Base-by-base conservation (phyloP, 2,329 filamentous ascomycete species). In the Cordyceps fumosorosea region DNA sequence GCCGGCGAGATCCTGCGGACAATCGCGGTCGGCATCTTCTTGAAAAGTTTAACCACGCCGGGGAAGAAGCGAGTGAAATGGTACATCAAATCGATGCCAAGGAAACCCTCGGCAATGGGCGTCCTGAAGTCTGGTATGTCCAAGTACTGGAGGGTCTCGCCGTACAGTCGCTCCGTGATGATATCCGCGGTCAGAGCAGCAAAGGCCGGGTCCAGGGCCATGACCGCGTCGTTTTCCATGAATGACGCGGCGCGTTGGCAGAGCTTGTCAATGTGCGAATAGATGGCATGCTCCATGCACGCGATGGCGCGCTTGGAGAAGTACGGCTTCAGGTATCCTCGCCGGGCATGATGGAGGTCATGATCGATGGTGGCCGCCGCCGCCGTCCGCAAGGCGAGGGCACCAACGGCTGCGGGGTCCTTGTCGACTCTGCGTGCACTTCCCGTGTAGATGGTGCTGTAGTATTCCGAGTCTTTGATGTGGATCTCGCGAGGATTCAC, bases 401-500 rank as follows among this genome's bases (percentile, higher is more conserved):
- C 50, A 16, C n/a, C 29, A 16, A 20, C 51, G 1, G 32, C 20
- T 8, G 29, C 16, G 7, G 29, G 18, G n/a, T 53, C 51, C n/a
- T 53, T 53, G 18, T 53, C 14, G 5, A 53, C 32, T n/a, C 34
- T 53, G 4, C 51, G 51, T 2, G 32, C 3, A 20, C 51, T 26
- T 3, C 29, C 29, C 5, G 51, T 24, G 51, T 53, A 37, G n/a
- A 53, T 53, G 18, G 60, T 67, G 55, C 68, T 65, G 53, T 69
- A 69, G 63, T 68, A 73, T 1, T 65, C 60, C 1, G 69, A 56
- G 20, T 71, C 68, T 22, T 59, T 63, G 34, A 74, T 65, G 53
- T 75, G 72, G 3, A 75, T 52, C 62, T 75, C 74, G 32, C 69
- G 62, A 0, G 73, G 70, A 40, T 69, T 73, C 63, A 75, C 70